Evolutionary conservation across 768 basidiomycete genomes (phyloP), one percentile per base, ranked within the genome.

Genomic region (Termitomyces sp.): DNA sequence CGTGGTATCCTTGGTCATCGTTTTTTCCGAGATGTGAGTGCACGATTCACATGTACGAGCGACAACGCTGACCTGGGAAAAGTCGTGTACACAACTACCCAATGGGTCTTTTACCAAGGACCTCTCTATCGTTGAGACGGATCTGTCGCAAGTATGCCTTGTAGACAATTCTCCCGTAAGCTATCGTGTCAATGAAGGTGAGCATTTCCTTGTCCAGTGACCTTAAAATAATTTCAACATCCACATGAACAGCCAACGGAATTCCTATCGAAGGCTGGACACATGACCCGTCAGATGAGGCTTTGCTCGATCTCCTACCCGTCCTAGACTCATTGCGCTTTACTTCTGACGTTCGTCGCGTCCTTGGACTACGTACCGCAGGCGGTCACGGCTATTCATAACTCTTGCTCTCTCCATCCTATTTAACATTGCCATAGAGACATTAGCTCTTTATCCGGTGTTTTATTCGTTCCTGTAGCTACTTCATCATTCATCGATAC

Each of bases 241-340:
- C 38, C 53, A 40, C 46, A 57, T 45, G 57, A 51, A 44, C 68
- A 98, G 97, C 92, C 51, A 99, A 99, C 69, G 97, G 94, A 51
- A 93, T 99, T 65, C 97, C 97, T 34, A 93, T 99, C 71, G 96
- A 98, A 77, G 97, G 97, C 47, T 98, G 97, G 97, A 98, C 94
- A 22, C 88, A 94, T 57, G 97, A 99, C 72, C 95, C 93, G 32
- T 84, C 87, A 57, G 97, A 99, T 73, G 93, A 98, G 72, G 97
- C 96, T 21, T 76, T 99, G 54, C 85, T 99, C 54, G 95, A 98
- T 74, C 81, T 98, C 49, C 75, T 99, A 24, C 97, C 97, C 19
- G 87, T 99, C 51, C 83, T 99, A 51, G 97, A 99, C 70, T 96
- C 93, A 45, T 74, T 99, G 58, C 83, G 97, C 37, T 99, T 99